Conservation (phyloP, 2,329 filamentous ascomycete genomes). For the Trematosphaeria pertusa region DNA sequence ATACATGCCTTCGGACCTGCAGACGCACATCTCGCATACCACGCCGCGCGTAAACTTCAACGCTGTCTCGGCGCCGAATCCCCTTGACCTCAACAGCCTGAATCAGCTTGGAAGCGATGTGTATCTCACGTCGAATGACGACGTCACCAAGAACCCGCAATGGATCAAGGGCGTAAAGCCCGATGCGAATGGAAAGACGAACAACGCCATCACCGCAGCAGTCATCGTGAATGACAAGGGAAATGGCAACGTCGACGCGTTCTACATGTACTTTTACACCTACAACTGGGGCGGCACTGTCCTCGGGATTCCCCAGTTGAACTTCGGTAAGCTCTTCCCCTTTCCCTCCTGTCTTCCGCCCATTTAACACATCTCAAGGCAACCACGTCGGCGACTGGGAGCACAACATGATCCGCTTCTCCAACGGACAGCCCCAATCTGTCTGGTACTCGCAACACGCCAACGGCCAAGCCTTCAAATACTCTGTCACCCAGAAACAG, state of each 20-base stretch:
- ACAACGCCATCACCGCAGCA: slow-evolving; percentile 56
- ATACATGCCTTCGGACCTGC: slow-evolving; percentile 54
- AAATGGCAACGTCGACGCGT: slow-evolving; percentile 61
- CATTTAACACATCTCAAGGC: slow-evolving; percentile 28
- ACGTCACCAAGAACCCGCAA: slow-evolving; percentile 49
- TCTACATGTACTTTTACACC: slow-evolving; percentile 70
- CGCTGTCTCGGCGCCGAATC: slow-evolving; percentile 41
- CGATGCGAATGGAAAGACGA: slow-evolving; percentile 57
- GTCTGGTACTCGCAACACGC: slow-evolving; percentile 71
- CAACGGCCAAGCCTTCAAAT: slow-evolving; percentile 69
- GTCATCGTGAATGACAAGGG: slow-evolving; percentile 67
- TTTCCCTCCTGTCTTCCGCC: neutral
- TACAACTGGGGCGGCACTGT: slow-evolving; percentile 63
- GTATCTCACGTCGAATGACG: slow-evolving; percentile 55
- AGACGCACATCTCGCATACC: slow-evolving; percentile 50
- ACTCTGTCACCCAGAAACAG: slow-evolving; percentile 60
- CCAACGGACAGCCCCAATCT: slow-evolving; percentile 59
- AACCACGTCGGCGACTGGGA: slow-evolving; percentile 73
- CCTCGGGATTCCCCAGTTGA: slow-evolving; percentile 45
- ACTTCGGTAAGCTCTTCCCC: slow-evolving; percentile 49
- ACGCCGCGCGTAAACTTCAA: slow-evolving; percentile 48
- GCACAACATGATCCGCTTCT: slow-evolving; percentile 71
- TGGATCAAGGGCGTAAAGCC: slow-evolving; percentile 62
- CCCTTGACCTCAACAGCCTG: slow-evolving; percentile 53
- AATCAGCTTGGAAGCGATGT: slow-evolving; percentile 50